Percentiles rank a stretch among this genome's conserved stretches.
Conservation (phyloP, 23 red algal species). For the Agarophyton chilense region DNA sequence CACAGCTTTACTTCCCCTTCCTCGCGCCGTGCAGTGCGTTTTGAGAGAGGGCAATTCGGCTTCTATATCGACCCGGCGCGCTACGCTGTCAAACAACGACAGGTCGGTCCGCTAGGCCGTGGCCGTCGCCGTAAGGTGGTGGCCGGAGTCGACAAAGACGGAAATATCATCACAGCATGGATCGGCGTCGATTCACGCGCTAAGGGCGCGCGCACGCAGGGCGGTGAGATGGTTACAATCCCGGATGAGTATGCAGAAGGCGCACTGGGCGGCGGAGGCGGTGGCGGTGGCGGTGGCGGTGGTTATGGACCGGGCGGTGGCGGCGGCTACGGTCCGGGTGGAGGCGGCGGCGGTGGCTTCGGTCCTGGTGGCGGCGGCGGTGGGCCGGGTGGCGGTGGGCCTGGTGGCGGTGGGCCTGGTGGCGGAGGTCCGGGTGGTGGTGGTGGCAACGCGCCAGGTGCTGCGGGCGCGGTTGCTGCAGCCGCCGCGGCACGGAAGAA, state of each 20-base stretch:
- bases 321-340: conserved; percentile 57
- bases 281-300: conserved; percentile 43
- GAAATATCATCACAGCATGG: conserved; percentile 88
- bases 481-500: conserved; percentile 70
- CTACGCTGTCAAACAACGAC: conserved; percentile 86
- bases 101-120: conserved; percentile 77
- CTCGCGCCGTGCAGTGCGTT: conserved; percentile 49
- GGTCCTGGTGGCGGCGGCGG: conserved; percentile 53
- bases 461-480: conserved; percentile 46
- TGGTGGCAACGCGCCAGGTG: conserved; percentile 43
- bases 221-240: conserved; percentile 81
- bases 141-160: conserved; percentile 87
- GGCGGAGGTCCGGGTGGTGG: conserved; percentile 34
- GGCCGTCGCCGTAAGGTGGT: conserved; percentile 82
- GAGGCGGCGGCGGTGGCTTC: conserved; percentile 44
- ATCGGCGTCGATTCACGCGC: conserved; percentile 70
- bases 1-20: not conserved
- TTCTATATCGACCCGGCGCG: conserved; percentile 97
- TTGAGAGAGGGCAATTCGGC: conserved; percentile 86
- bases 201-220: conserved; percentile 62
- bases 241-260: conserved; percentile 76
- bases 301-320: conserved; percentile 49
- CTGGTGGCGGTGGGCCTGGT: conserved; percentile 31
- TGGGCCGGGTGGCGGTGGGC: conserved; percentile 5
- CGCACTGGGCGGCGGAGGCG: conserved; percentile 67